phyloP scores from a whole-genome alignment of 2,329 filamentous ascomycete genomes.

The Alternaria tenuissima region DNA sequence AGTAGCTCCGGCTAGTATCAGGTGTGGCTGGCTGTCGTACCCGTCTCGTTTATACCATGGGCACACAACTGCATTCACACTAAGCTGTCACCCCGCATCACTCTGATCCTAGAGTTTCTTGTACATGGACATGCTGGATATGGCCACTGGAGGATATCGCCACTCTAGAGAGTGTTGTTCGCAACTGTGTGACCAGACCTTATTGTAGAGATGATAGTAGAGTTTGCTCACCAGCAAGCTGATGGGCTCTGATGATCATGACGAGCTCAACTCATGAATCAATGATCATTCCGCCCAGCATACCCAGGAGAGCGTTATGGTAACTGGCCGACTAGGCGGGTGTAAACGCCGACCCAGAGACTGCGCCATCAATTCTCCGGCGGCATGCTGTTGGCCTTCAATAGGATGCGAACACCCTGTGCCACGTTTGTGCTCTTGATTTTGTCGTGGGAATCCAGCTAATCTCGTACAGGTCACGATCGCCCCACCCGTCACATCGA shows the following conservation, averaged over 20 bases:
- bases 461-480: slow-evolving; percentile 3
- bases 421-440: background rate
- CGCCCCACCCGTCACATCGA: slow-evolving; percentile 4
- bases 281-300: background rate
- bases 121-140: background rate
- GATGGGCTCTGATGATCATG: background rate
- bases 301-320: background rate
- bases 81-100: background rate
- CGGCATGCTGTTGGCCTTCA: background rate
- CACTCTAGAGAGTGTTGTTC: background rate
- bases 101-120: background rate
- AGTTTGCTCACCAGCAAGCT: background rate
- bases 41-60: background rate
- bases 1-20: slow-evolving; percentile 1
- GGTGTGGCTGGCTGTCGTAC: slow-evolving; percentile 6
- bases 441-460: background rate
- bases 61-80: background rate
- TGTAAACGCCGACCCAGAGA: background rate
- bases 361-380: slow-evolving; percentile 1
- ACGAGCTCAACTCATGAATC: slow-evolving; percentile 1
- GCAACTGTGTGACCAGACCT: background rate
- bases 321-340: background rate
- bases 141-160: background rate
- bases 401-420: background rate
- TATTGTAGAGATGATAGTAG: background rate